A percentile compares a stretch with the other conserved stretches of the same genome.
These are phyloP conservation scores for Solanum dulcamara DNA, from an alignment of 257 asterid species.

Conservation along the genomic window DNA sequence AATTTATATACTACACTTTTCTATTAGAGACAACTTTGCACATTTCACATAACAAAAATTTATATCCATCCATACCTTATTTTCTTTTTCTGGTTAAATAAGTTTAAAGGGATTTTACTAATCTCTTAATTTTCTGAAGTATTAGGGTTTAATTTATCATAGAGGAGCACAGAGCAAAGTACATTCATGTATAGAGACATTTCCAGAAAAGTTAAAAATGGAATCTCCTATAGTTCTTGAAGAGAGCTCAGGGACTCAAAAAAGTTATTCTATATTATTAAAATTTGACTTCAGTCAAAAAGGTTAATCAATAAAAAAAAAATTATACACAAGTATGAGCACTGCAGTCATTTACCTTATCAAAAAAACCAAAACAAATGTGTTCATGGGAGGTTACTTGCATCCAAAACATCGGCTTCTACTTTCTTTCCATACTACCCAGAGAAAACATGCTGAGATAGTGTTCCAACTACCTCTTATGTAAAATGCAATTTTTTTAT, in stretches of 20 bases:
- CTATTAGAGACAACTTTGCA: not conserved
- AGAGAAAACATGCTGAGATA: not conserved
- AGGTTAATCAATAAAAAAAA: not conserved
- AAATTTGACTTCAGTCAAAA: not conserved
- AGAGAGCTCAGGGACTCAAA: not conserved
- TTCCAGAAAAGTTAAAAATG: not conserved
- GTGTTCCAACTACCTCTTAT: not conserved
- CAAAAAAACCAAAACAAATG: not conserved
- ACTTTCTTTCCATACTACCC: not conserved
- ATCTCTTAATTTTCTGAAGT: not conserved
- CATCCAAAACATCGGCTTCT: not conserved
- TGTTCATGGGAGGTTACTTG: not conserved
- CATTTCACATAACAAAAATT: not conserved
- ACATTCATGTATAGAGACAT: not conserved
- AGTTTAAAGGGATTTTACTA: not conserved
- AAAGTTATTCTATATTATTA: not conserved
- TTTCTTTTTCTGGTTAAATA: not conserved
- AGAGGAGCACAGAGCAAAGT: not conserved
- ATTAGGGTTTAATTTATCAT: not conserved
- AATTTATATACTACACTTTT: not conserved
- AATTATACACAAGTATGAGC: not conserved
- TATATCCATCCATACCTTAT: not conserved
- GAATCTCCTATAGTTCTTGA: not conserved
- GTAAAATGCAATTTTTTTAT: not conserved
- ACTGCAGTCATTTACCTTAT: not conserved